Evolutionary conservation across 768 basidiomycete genomes (phyloP), one percentile per base, ranked within the genome.

Genomic region (Coprinopsis sp.): DNA sequence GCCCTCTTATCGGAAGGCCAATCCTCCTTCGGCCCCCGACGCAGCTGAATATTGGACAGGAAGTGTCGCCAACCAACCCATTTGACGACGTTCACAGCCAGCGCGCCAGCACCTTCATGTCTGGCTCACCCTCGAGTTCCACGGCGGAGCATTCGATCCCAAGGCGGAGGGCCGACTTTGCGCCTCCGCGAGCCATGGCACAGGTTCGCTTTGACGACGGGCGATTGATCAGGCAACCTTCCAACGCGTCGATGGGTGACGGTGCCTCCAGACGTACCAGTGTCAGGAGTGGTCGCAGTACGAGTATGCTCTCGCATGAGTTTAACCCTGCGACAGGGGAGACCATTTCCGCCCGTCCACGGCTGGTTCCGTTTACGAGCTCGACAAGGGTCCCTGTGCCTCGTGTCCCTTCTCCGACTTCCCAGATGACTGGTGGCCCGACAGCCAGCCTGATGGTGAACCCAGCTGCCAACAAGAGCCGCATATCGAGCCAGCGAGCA

Each of bases 331-430:
- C 37, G 22, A 57, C 58, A 1, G 57, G 62, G 18, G 67, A 58
- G 29, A 59, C 57, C 8, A 54, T 53, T 12, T 57, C 53, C 29
- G 58, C 69, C 12, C 74, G 76, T 12, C 82, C 85, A 27, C 76
- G 83, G 25, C 62, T 88, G 24, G 82, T 87, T 27, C 85, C 82
- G 22, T 87, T 89, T 58, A 85, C 81, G 6, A 78, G 77, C 51
- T 79, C 81, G 13, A 73, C 74, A 16, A 79, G 82, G 16, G 82
- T 84, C 21, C 84, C 84, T 16, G 70, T 78, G 1, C 81, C 84
- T 19, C 70, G 73, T 52, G 53, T 72, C 53, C 58, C 74, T 50
- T 55, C 73, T 44, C 51, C 57, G 28, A 54, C 66, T 30, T 55
- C 56, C 27, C 62, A 59, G 14, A 53, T 51, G 8, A 56, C 56